Evolutionary conservation across 2,329 filamentous ascomycete species (phyloP).

Genomic region (Monosporascus sp.): DNA sequence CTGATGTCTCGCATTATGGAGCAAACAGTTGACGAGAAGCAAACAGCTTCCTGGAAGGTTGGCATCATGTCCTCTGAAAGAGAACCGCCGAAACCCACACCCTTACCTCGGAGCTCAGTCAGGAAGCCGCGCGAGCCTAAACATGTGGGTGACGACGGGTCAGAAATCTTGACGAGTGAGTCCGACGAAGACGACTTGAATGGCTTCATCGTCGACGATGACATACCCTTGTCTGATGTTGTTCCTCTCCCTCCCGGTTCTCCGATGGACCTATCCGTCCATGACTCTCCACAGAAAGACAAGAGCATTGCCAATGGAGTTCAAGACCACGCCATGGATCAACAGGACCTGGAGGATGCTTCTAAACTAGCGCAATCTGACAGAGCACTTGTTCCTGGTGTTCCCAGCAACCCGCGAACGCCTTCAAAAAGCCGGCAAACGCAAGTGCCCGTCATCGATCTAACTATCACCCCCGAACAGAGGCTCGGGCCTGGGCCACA

Average conservation of each 20-base stretch:
- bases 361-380: neutral
- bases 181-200: conserved; percentile 39
- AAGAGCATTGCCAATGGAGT: neutral
- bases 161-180: conserved; percentile 47
- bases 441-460: neutral
- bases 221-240: conserved; percentile 5
- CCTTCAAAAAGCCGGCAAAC: neutral
- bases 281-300: neutral
- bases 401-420: neutral
- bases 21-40: conserved; percentile 56
- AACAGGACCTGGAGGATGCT: neutral
- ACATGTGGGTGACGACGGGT: conserved; percentile 30
- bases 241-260: neutral
- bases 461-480: neutral
- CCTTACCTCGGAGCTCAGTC: conserved; percentile 14
- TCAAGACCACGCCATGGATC: neutral
- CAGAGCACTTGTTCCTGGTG: neutral
- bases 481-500: neutral
- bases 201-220: conserved; percentile 45
- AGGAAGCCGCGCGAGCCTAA: conserved; percentile 10
- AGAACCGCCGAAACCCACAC: conserved; percentile 32
- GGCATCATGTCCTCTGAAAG: conserved; percentile 36
- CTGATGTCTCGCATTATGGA: conserved; percentile 57
- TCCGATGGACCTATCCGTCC: conserved; percentile 1
- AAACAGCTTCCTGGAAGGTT: conserved; percentile 48